These are phyloP conservation scores for Bruguiera sexangula DNA, from an alignment of 345 rosid species.

Conservation along the genomic window DNA sequence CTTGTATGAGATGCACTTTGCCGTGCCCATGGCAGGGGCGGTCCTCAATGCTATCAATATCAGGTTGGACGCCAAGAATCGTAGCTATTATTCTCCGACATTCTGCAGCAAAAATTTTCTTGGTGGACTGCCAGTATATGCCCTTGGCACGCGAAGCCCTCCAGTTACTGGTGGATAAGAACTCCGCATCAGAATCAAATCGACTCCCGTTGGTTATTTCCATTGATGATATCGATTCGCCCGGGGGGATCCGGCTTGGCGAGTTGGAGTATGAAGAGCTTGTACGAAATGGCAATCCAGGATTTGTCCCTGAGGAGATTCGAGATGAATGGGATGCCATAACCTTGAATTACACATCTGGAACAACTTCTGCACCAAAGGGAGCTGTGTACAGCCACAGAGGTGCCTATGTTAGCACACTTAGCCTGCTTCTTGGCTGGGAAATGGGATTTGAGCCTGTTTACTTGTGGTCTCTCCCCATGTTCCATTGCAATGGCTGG, in stretches of 20 bases:
- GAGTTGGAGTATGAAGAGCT: slow-evolving; percentile 54
- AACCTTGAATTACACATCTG: slow-evolving; percentile 58
- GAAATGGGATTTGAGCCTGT: slow-evolving; percentile 57
- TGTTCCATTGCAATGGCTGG: slow-evolving; percentile 62
- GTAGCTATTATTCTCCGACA: slow-evolving; percentile 52
- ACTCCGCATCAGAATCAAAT: neutral
- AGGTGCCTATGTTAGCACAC: slow-evolving; percentile 55
- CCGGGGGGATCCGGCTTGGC: slow-evolving; percentile 34
- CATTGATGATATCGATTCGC: slow-evolving; percentile 45
- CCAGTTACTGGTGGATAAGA: slow-evolving; percentile 18
- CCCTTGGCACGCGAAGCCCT: slow-evolving; percentile 47
- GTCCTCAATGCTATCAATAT: slow-evolving; percentile 67
- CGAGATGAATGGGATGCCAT: slow-evolving; percentile 56
- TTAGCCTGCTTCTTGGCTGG: slow-evolving; percentile 45
- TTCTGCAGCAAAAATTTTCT: slow-evolving; percentile 51
- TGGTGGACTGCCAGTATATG: slow-evolving; percentile 47
- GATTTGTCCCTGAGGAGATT: slow-evolving; percentile 7
- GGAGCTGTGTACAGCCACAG: slow-evolving; percentile 62
- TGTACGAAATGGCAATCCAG: slow-evolving; percentile 30
- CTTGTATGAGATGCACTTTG: slow-evolving; percentile 74
- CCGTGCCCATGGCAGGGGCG: slow-evolving; percentile 75
- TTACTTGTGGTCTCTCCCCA: slow-evolving; percentile 65
- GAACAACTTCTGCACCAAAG: slow-evolving; percentile 38
- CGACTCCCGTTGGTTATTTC: slow-evolving; percentile 34
- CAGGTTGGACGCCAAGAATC: slow-evolving; percentile 53